Percentiles rank a stretch among this genome's conserved stretches.
These are phyloP conservation scores for Trichoderma koningii DNA, from an alignment of 2,329 filamentous ascomycete genomes.

Conservation along the genomic window DNA sequence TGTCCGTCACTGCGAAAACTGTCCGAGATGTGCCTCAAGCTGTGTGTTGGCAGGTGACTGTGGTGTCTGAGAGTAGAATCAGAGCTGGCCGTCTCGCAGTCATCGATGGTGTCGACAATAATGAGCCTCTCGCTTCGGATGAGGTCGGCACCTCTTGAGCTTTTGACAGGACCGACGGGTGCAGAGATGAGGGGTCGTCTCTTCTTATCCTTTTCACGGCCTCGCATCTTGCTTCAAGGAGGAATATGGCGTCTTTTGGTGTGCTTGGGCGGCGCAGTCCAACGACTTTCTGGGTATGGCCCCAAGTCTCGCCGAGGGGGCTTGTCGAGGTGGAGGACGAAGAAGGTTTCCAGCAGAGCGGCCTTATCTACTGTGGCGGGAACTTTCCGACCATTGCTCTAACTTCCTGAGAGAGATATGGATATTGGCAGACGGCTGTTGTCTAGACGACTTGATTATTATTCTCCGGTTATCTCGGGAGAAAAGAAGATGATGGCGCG, in stretches of 20 bases:
- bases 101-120: constrained; percentile 42
- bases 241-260: not conserved
- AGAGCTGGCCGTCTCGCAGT: constrained; percentile 35
- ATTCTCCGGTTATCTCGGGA: not conserved
- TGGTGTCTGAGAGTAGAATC: constrained; percentile 26
- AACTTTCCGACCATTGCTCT: not conserved
- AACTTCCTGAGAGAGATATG: not conserved
- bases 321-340: not conserved
- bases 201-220: constrained; percentile 31
- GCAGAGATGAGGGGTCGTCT: constrained; percentile 40
- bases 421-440: not conserved
- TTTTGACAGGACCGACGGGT: constrained; percentile 44
- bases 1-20: constrained; percentile 35
- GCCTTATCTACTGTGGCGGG: not conserved
- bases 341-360: not conserved
- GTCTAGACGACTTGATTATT: not conserved
- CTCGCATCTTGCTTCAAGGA: constrained; percentile 11
- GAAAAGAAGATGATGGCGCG: too few species aligned
- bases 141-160: constrained; percentile 41
- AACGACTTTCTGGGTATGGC: not conserved
- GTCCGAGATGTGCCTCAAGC: constrained; percentile 37
- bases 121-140: constrained; percentile 40
- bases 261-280: not conserved
- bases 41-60: constrained; percentile 26
- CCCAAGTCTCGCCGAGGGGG: too few species aligned